phyloP scores from a whole-genome alignment of 2,329 filamentous ascomycete genomes.

The Exophiala sp. region DNA sequence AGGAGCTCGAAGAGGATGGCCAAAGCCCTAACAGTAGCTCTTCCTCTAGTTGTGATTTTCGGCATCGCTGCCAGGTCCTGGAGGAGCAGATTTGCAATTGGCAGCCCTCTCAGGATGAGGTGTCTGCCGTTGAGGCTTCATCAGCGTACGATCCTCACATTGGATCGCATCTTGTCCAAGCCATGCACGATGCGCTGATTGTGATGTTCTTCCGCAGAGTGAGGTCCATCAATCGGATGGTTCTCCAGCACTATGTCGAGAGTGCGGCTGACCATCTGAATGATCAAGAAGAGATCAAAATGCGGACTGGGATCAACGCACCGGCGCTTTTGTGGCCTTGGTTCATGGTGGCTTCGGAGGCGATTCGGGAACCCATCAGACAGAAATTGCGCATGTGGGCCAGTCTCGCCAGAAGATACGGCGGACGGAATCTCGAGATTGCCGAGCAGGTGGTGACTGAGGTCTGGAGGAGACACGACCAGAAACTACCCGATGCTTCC shows the following conservation, averaged over 20 bases:
- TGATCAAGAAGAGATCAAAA: conserved; percentile 7
- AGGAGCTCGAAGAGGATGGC: conserved; percentile 6
- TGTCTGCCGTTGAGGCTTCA: neutral
- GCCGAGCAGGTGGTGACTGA: conserved; percentile 9
- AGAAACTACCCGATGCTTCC: neutral
- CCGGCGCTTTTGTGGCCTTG: conserved; percentile 9
- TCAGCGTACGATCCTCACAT: conserved; percentile 7
- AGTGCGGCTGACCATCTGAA: conserved; percentile 1
- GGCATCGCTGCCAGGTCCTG: conserved; percentile 2
- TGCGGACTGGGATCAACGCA: conserved; percentile 3
- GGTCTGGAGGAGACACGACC: conserved; percentile 7
- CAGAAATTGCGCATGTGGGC: conserved; percentile 8
- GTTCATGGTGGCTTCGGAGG: conserved; percentile 10
- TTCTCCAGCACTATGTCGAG: conserved; percentile 10
- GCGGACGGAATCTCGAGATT: conserved; percentile 8
- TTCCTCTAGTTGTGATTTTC: neutral
- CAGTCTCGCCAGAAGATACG: conserved; percentile 5
- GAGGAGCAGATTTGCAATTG: conserved; percentile 9
- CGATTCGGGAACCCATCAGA: conserved; percentile 2
- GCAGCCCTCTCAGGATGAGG: conserved; percentile 4
- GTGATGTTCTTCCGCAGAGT: conserved; percentile 11
- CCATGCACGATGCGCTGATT: conserved; percentile 8
- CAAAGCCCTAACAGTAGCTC: conserved; percentile 1
- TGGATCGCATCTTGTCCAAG: conserved; percentile 8
- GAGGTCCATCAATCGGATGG: conserved; percentile 2